A percentile compares a stretch with the other conserved stretches of the same genome.
Conservation (phyloP, 495 filamentous ascomycete species). For the Neurospora africana region DNA sequence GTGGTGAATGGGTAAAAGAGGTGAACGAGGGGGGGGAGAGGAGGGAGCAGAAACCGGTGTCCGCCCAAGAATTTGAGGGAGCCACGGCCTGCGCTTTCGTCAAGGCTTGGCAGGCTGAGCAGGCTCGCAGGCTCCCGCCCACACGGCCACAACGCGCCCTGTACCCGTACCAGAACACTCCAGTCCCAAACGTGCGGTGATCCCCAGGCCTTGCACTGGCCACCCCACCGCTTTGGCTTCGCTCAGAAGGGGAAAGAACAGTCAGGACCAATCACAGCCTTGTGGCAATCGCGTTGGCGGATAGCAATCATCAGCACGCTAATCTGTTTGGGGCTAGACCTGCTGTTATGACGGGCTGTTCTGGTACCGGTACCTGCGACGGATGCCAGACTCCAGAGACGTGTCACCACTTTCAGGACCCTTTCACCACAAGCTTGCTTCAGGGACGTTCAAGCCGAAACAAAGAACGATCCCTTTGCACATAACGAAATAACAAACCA, state of each 20-base stretch:
- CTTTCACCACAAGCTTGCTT: background rate
- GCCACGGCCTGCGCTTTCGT: background rate
- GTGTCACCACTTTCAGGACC: background rate
- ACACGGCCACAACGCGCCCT: background rate
- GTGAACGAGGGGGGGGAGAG: background rate
- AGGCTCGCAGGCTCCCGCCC: background rate
- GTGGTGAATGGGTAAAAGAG: background rate
- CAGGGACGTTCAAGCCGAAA: background rate
- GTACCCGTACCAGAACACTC: background rate
- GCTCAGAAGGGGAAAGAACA: background rate
- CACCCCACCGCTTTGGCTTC: background rate
- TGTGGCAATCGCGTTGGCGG: background rate
- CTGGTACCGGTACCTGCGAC: background rate
- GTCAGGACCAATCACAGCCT: background rate
- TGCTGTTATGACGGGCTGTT: background rate
- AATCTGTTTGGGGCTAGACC: background rate
- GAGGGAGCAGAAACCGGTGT: background rate
- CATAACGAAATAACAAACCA: background rate
- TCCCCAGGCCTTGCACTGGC: background rate
- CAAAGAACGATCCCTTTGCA: background rate
- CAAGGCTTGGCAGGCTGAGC: background rate
- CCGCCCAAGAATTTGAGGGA: background rate
- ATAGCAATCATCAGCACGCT: background rate
- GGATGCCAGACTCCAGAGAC: background rate
- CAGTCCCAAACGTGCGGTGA: background rate